phyloP scores from a whole-genome alignment of 2,329 filamentous ascomycete genomes.

The Emmonsiellopsis sp. region DNA sequence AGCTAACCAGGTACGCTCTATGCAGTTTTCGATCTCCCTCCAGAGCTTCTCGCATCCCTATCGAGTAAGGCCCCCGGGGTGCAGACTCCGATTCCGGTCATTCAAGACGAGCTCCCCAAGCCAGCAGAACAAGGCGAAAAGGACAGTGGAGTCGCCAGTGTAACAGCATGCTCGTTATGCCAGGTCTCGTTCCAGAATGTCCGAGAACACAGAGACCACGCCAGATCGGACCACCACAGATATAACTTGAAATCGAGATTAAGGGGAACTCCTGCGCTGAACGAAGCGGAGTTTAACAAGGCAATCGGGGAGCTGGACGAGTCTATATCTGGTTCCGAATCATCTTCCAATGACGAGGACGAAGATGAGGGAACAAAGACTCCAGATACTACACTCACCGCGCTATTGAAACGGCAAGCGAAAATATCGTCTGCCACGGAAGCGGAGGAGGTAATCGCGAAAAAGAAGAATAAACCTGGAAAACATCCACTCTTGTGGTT shows the following conservation, averaged over 20 bases:
- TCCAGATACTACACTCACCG: constrained; percentile 50
- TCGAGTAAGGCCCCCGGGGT: constrained; percentile 43
- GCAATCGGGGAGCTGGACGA: constrained; percentile 80
- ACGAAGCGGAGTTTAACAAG: constrained; percentile 76
- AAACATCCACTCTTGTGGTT: constrained; percentile 82
- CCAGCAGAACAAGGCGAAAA: constrained; percentile 26
- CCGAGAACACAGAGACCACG: constrained; percentile 74
- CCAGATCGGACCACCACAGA: constrained; percentile 80
- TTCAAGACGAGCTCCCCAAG: constrained; percentile 15
- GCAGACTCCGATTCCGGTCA: constrained; percentile 21
- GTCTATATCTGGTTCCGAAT: constrained; percentile 73
- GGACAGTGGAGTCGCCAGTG: constrained; percentile 35
- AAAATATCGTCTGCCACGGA: constrained; percentile 49
- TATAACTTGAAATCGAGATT: constrained; percentile 94
- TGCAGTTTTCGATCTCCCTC: constrained; percentile 72
- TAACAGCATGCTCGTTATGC: constrained; percentile 76
- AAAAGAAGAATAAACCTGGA: constrained; percentile 46
- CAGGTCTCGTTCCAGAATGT: constrained; percentile 60
- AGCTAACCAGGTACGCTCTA: constrained; percentile 11
- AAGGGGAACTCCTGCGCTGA: constrained; percentile 60
- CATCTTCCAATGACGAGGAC: constrained; percentile 58
- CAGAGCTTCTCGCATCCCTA: constrained; percentile 61
- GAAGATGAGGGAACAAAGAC: constrained; percentile 35
- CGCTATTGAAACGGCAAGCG: constrained; percentile 74
- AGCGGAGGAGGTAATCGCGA: constrained; percentile 39